Percentiles rank a stretch among this genome's conserved stretches.
Conservation (phyloP, 2,329 filamentous ascomycete species). For the Diaporthe citriasiana region DNA sequence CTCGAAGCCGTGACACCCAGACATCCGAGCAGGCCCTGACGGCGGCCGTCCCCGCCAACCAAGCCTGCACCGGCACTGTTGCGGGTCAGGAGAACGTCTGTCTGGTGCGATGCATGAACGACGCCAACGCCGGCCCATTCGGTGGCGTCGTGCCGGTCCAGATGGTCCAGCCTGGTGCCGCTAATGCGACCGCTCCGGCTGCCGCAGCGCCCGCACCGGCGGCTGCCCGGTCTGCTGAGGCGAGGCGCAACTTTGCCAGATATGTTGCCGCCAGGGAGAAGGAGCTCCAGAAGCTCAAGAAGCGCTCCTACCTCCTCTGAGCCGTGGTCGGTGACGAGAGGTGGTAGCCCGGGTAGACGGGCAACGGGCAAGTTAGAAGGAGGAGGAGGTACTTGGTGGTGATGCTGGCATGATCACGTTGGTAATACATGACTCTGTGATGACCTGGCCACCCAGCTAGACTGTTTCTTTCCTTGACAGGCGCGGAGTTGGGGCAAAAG, state of each 20-base stretch:
- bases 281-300: constrained; percentile 32
- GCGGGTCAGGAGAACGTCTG: constrained; percentile 72
- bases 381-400: background rate
- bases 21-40: constrained; percentile 62
- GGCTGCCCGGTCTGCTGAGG: constrained; percentile 6
- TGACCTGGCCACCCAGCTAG: constrained; percentile 30
- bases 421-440: constrained; percentile 22
- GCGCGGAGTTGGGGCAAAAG: constrained; percentile 18
- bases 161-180: constrained; percentile 43
- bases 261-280: constrained; percentile 25
- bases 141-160: constrained; percentile 60
- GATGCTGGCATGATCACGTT: constrained; percentile 19
- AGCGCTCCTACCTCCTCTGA: constrained; percentile 25
- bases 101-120: constrained; percentile 74
- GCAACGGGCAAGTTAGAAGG: background rate
- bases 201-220: constrained; percentile 36
- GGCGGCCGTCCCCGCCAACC: constrained; percentile 65
- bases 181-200: constrained; percentile 29
- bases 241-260: constrained; percentile 30
- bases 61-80: constrained; percentile 71
- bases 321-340: background rate
- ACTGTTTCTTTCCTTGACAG: constrained; percentile 34
- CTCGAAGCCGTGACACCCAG: constrained; percentile 56
- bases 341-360: background rate
- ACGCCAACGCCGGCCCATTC: constrained; percentile 72